Conservation (phyloP, 768 basidiomycete species). For the Clathrus columnatus region DNA sequence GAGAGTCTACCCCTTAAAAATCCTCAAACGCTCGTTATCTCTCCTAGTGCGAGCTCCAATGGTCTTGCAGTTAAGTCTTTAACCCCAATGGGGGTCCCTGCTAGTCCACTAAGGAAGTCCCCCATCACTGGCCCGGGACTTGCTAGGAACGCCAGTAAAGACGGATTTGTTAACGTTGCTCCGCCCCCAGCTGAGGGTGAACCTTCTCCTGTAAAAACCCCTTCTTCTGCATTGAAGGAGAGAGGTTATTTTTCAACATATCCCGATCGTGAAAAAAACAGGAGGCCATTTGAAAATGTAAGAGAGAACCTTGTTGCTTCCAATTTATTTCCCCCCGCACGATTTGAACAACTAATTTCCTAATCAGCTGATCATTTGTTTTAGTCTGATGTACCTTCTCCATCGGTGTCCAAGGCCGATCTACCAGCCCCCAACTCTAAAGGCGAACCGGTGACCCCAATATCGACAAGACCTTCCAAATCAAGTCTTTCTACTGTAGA, state of each 20-base stretch:
- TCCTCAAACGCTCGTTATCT: not conserved
- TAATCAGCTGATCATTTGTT: not conserved
- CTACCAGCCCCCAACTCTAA: too few relatives aligned
- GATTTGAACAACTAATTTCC: not conserved
- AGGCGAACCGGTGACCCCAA: not conserved
- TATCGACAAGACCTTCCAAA: not conserved
- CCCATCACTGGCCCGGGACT: not conserved
- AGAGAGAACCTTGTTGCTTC: too few relatives aligned
- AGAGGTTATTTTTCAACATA: conserved; percentile 1
- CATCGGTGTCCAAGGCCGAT: not conserved
- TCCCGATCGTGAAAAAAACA: not conserved
- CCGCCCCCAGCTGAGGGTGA: not conserved
- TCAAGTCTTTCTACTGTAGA: not conserved
- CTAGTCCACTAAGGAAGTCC: not conserved
- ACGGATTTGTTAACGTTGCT: not conserved
- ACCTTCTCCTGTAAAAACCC: not conserved
- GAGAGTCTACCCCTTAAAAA: not conserved
- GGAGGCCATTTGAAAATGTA: not conserved
- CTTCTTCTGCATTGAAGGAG: not conserved
- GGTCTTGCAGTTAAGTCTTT: not conserved
- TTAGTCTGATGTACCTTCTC: not conserved
- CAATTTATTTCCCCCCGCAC: too few relatives aligned
- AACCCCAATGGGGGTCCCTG: not conserved
- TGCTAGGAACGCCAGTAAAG: not conserved
- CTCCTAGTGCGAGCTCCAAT: not conserved